These are phyloP conservation scores for Clarireedia paspali DNA, from an alignment of 2,329 filamentous ascomycete species.

Conservation along the genomic window DNA sequence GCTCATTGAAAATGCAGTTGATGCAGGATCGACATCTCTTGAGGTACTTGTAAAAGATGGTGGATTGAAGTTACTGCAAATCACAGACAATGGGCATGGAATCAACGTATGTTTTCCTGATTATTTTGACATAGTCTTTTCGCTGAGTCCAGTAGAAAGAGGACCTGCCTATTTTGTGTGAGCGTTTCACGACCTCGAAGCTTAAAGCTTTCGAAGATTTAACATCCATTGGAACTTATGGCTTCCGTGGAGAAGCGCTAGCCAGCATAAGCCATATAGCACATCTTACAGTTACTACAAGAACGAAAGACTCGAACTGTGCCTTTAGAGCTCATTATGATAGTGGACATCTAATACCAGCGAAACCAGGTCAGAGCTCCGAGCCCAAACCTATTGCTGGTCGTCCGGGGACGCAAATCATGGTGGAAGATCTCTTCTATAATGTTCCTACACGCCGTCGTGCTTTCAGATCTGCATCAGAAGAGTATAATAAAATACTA, in stretches of 20 bases:
- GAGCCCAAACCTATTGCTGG: slow-evolving; percentile 87
- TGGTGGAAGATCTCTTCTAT: slow-evolving; percentile 95
- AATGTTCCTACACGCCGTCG: slow-evolving; percentile 82
- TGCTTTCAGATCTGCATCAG: slow-evolving; percentile 84
- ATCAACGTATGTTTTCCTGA: slow-evolving; percentile 61
- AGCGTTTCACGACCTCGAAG: slow-evolving; percentile 95
- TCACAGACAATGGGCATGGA: slow-evolving; percentile 93
- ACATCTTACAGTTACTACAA: slow-evolving; percentile 90
- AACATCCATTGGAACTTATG: slow-evolving; percentile 83
- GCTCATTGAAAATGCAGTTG: slow-evolving; percentile 92
- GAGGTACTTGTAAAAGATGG: slow-evolving; percentile 93
- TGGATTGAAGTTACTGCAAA: slow-evolving; percentile 88
- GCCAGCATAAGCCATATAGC: slow-evolving; percentile 98
- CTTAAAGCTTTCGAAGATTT: slow-evolving; percentile 90
- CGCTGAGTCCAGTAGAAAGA: slow-evolving; percentile 55
- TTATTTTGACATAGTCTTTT: slow-evolving; percentile 1
- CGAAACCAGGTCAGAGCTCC: slow-evolving; percentile 79
- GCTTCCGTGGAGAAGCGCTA: slow-evolving; percentile 93
- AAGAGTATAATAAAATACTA: slow-evolving; percentile 97
- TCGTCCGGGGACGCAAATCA: slow-evolving; percentile 85
- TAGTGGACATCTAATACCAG: slow-evolving; percentile 69
- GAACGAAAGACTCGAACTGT: slow-evolving; percentile 77
- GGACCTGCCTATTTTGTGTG: slow-evolving; percentile 84
- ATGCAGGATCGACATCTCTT: slow-evolving; percentile 87
- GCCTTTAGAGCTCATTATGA: slow-evolving; percentile 88